Base-by-base conservation (phyloP, 2,329 filamentous ascomycete species). In the Colletotrichum viniferum region DNA sequence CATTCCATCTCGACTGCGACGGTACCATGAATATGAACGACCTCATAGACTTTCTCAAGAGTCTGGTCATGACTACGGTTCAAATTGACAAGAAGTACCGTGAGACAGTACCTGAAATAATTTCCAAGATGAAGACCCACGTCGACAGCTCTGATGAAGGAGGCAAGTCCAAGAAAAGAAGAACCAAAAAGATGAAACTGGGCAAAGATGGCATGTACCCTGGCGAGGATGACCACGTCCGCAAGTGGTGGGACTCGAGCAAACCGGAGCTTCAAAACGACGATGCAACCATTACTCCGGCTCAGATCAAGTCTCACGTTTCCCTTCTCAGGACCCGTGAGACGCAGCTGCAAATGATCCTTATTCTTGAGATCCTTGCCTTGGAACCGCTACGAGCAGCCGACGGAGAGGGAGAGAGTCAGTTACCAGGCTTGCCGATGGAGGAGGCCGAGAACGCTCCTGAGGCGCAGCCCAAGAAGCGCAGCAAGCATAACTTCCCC, bases 61-160 rank as follows among this genome's bases (percentile, higher is more conserved):
- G 89, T 65, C 88, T 95, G 72, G 85, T 94, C n/a, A 85, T 95
- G 74, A 91, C 90, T 3, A 92, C 92, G 1, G 87, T 91, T 7
- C 87, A 93, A 61, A 90, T 95, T 76, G 94, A 96, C 81, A 95
- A 94, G 81, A 97, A 96, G 81, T 96, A 95, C 79, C 90, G 91
- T n/a, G 92, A 94, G 70, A 92, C 91, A 4, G 82, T 96, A 28
- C 92, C 93, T 0, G 88, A 88, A 8, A 86, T 94, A 48, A 87
- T 95, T 28, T 81, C 85, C 4, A 87, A 89, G 63, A 90, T 92
- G 80, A 91, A 90, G 38, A 85, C 89, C 2, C 84, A 87, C 13
- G 85, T 90, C 10, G 88, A 92, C n/a, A 89, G 87, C 75, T 92
- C 88, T 7, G 90, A 91, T 58, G 86, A 87, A 64, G 69, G 56